Conservation (phyloP, 495 filamentous ascomycete species). For the Barbatosphaeria neglecta region DNA sequence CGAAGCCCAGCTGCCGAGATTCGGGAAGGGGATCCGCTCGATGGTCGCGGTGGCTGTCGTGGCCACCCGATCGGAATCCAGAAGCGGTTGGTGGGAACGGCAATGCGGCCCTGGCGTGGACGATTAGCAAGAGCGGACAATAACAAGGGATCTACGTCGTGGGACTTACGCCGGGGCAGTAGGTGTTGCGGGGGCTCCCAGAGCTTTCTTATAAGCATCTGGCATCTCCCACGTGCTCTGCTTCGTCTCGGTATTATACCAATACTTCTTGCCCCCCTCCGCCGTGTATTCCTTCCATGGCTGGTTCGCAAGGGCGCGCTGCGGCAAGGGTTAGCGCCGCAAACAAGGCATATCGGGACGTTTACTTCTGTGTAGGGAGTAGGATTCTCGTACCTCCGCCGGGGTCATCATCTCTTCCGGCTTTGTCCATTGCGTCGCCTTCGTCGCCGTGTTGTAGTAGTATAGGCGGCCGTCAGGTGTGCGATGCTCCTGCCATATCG, state of each 20-base stretch:
- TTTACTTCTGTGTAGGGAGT: too few relatives aligned
- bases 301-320: constrained; percentile 72
- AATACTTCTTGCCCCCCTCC: constrained; percentile 81
- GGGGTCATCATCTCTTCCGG: constrained; percentile 80
- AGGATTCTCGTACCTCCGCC: constrained; percentile 54
- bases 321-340: constrained; percentile 2
- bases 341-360: not conserved
- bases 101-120: not conserved
- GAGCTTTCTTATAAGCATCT: constrained; percentile 64
- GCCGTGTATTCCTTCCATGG: constrained; percentile 91
- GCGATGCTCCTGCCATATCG: constrained; percentile 72
- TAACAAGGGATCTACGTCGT: not conserved
- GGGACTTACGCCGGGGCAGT: constrained; percentile 55
- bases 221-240: constrained; percentile 94
- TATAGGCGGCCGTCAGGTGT: constrained; percentile 80
- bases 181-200: constrained; percentile 34
- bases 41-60: constrained; percentile 18
- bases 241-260: constrained; percentile 84
- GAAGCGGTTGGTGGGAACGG: constrained; percentile 35
- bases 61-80: constrained; percentile 12
- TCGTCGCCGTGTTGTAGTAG: constrained; percentile 82
- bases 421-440: constrained; percentile 88
- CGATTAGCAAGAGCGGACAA: not conserved
- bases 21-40: constrained; percentile 47
- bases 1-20: constrained; percentile 59